phyloP scores from a whole-genome alignment of 2,329 filamentous ascomycete species.

The Penicillium sp. region DNA sequence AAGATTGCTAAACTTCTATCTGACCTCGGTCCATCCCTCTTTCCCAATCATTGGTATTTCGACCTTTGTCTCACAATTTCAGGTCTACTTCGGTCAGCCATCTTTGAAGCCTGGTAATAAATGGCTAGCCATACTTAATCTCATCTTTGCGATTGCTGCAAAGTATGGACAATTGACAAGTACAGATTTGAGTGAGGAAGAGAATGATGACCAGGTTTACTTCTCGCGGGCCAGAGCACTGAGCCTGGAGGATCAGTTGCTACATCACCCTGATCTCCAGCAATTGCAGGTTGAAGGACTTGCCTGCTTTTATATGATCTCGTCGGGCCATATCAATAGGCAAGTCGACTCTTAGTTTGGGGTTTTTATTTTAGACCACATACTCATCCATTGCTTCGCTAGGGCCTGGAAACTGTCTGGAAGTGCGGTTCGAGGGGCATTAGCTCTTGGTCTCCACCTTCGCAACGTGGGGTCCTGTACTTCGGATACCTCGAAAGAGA shows the following conservation, averaged over 20 bases:
- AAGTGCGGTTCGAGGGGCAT: conserved; percentile 45
- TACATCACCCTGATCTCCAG: conserved; percentile 48
- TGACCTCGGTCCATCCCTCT: conserved; percentile 48
- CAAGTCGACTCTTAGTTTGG: conserved; percentile 20
- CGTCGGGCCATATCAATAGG: conserved; percentile 49
- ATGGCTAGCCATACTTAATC: conserved; percentile 50
- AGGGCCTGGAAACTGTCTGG: conserved; percentile 50
- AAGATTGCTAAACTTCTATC: conserved; percentile 46
- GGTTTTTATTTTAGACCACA: background rate
- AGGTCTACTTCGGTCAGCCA: conserved; percentile 41
- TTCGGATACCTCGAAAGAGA: conserved; percentile 47
- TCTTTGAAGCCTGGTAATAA: conserved; percentile 42
- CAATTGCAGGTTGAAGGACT: conserved; percentile 49
- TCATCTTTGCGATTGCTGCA: conserved; percentile 50
- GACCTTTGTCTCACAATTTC: conserved; percentile 48
- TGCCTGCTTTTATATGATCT: conserved; percentile 47
- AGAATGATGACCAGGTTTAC: conserved; percentile 45
- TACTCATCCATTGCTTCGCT: background rate
- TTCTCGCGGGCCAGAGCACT: conserved; percentile 47
- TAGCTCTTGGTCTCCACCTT: conserved; percentile 49
- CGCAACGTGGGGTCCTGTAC: conserved; percentile 43
- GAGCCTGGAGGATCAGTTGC: conserved; percentile 43
- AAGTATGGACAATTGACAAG: conserved; percentile 45
- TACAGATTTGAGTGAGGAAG: conserved; percentile 41
- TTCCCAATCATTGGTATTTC: conserved; percentile 50